Conservation (phyloP, 805 yeast genomes). For the Teunomyces atbi region DNA sequence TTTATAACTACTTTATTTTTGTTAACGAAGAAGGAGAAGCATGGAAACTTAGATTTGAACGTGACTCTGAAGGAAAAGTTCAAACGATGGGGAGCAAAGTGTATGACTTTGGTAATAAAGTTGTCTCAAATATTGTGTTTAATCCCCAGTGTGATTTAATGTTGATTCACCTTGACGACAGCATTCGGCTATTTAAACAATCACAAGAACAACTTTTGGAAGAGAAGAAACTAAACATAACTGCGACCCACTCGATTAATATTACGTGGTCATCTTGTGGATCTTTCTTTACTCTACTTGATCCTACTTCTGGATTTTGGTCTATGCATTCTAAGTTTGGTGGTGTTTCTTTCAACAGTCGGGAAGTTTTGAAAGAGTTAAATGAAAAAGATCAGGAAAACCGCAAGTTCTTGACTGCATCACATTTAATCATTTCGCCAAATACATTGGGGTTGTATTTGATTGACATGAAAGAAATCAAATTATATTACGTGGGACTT, state of each 20-base stretch:
- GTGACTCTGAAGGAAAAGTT: neutral
- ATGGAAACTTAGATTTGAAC: slow-evolving; percentile 16
- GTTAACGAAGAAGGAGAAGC: slow-evolving; percentile 24
- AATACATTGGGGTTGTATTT: slow-evolving; percentile 22
- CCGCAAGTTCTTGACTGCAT: slow-evolving; percentile 24
- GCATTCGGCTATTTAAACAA: slow-evolving; percentile 9
- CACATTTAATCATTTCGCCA: slow-evolving; percentile 22
- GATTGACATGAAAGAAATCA: slow-evolving; percentile 14
- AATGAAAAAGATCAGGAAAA: slow-evolving; percentile 13
- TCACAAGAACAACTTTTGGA: slow-evolving; percentile 1
- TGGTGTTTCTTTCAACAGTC: slow-evolving; percentile 25
- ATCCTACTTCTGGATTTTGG: slow-evolving; percentile 26
- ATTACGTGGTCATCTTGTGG: slow-evolving; percentile 39
- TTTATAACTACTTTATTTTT: slow-evolving; percentile 27
- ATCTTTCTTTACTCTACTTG: slow-evolving; percentile 23
- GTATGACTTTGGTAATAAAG: neutral
- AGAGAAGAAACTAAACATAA: neutral
- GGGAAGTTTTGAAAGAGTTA: slow-evolving; percentile 21
- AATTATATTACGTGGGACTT: slow-evolving; percentile 23
- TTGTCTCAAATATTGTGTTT: slow-evolving; percentile 11
- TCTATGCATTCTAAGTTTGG: slow-evolving; percentile 36
- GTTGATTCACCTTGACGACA: slow-evolving; percentile 12
- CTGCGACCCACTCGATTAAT: neutral
- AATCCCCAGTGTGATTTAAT: slow-evolving; percentile 24
- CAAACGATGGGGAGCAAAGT: slow-evolving; percentile 5